These are phyloP conservation scores for Spirogloea muscicola DNA, from an alignment of 139 green algal genomes.

Conservation along the genomic window DNA sequence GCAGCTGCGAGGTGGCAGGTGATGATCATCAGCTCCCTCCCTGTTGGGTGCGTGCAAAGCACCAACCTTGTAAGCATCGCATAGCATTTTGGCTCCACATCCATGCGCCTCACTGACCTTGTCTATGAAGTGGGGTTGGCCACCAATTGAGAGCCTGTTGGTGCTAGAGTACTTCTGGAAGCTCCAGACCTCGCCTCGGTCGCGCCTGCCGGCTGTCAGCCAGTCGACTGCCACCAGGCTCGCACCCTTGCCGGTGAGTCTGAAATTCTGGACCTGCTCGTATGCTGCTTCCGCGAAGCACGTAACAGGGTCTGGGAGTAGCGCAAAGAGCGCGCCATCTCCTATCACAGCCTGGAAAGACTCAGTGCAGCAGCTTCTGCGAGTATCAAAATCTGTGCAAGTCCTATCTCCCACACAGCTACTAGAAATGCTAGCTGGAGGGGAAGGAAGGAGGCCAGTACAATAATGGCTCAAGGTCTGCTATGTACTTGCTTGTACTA, in stretches of 20 bases:
- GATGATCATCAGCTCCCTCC: background rate
- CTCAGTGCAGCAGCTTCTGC: background rate
- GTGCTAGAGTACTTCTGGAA: slow-evolving; percentile 37
- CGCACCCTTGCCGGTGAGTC: slow-evolving; percentile 6
- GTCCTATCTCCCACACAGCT: background rate
- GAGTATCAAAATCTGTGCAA: background rate
- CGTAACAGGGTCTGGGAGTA: slow-evolving; percentile 49
- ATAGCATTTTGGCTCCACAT: background rate
- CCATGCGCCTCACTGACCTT: background rate
- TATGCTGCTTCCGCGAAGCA: slow-evolving; percentile 31
- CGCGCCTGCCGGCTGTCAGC: slow-evolving; percentile 35
- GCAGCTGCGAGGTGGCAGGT: background rate
- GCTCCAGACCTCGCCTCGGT: slow-evolving; percentile 35
- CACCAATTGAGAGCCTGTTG: slow-evolving; percentile 16
- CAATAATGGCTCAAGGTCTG: background rate
- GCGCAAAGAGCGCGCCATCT: slow-evolving; percentile 22
- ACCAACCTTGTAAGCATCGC: background rate
- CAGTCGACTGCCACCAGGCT: slow-evolving; percentile 52
- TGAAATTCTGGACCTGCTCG: slow-evolving; percentile 35
- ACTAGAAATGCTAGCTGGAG: background rate
- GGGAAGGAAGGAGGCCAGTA: background rate
- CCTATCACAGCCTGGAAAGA: background rate
- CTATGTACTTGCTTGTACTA: background rate
- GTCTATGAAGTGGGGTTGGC: background rate
- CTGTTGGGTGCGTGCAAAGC: background rate